Percentiles rank a stretch among this genome's conserved stretches.
Evolutionary conservation across 805 yeast species (phyloP).

Genomic region (Candida patagonica): DNA sequence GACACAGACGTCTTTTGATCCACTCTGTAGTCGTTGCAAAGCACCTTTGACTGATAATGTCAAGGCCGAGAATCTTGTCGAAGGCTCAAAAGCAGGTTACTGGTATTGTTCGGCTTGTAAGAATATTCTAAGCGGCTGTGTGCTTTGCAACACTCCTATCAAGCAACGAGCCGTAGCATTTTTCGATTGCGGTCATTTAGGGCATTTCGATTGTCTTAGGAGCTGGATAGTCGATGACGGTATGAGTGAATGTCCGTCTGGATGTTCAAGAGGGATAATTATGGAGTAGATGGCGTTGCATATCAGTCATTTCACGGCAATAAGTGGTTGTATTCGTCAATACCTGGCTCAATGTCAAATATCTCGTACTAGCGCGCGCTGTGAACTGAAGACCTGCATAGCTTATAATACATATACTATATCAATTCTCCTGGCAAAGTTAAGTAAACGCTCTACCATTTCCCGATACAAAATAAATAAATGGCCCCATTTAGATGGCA

Average conservation of each 20-base stretch:
- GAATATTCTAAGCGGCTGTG: slow-evolving; percentile 54
- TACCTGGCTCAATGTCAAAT: too few species aligned
- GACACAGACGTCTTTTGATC: slow-evolving; percentile 33
- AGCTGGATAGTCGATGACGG: slow-evolving; percentile 64
- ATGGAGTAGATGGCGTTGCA: too few species aligned
- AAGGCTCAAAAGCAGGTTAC: slow-evolving; percentile 37
- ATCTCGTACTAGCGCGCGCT: too few species aligned
- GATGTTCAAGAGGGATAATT: too few species aligned
- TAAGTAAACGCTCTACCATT: too few species aligned
- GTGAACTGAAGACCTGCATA: too few species aligned
- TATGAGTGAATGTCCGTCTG: slow-evolving; percentile 72
- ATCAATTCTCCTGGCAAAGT: too few species aligned
- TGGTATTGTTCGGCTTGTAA: slow-evolving; percentile 82
- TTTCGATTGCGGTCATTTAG: slow-evolving; percentile 76
- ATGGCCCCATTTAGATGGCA: too few species aligned
- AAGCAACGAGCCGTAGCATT: slow-evolving; percentile 55
- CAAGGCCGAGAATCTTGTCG: slow-evolving; percentile 21
- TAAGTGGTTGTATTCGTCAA: too few species aligned
- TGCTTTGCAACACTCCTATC: slow-evolving; percentile 68
- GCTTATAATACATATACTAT: too few species aligned
- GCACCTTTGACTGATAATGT: slow-evolving; percentile 27
- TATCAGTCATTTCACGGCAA: too few species aligned
- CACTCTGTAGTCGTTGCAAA: slow-evolving; percentile 34
- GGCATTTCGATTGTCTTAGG: slow-evolving; percentile 72
- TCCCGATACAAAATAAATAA: too few species aligned